Evolutionary conservation across 306 rosid species (phyloP).

Genomic region (Cicer cuneatum): DNA sequence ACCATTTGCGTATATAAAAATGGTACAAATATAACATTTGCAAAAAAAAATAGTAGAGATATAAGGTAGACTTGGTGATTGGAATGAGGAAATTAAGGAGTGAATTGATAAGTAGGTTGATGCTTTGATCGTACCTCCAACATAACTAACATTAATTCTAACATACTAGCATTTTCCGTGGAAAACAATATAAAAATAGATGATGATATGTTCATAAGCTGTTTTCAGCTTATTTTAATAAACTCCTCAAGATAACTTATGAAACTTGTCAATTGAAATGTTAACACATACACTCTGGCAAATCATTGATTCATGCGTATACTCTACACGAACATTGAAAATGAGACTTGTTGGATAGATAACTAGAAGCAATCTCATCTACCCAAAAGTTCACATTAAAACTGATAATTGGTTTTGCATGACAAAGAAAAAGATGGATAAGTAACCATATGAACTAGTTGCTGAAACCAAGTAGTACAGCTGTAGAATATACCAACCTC

Average conservation of each 20-base stretch:
- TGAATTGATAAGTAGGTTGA: neutral
- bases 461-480: constrained; percentile 21
- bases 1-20: too few relatives aligned
- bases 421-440: constrained; percentile 16
- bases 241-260: neutral
- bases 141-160: neutral
- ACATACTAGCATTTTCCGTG: neutral
- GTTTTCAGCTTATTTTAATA: neutral
- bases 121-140: neutral
- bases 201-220: neutral
- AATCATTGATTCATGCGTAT: neutral
- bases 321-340: neutral
- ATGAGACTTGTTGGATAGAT: constrained; percentile 2
- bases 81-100: neutral
- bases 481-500: constrained; percentile 72
- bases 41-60: neutral
- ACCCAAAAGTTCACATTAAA: constrained; percentile 28
- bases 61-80: neutral
- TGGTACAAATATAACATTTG: too few relatives aligned
- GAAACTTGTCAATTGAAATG: too few relatives aligned
- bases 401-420: constrained; percentile 22
- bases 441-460: constrained; percentile 13
- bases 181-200: neutral
- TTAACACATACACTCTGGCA: neutral
- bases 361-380: constrained; percentile 11